Conservation (phyloP, 2,329 filamentous ascomycete species). For the Aspergillus floridensis region DNA sequence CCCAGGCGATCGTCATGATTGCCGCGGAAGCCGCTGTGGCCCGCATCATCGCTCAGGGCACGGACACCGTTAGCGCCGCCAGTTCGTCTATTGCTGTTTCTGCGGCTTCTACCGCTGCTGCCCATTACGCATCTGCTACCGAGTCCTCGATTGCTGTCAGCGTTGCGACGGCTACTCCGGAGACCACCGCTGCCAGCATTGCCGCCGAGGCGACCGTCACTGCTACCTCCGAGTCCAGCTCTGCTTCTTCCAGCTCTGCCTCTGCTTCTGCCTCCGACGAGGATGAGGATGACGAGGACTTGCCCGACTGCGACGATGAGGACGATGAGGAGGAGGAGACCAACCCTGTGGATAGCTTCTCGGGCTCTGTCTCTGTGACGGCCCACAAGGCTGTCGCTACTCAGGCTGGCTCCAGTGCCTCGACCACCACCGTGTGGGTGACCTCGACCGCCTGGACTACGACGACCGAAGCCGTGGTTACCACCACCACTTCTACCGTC, state of each 20-base stretch:
- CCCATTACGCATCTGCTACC: neutral
- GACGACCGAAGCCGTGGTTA: slow-evolving; percentile 6
- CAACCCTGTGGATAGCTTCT: neutral
- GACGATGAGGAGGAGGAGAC: neutral
- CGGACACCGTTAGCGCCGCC: neutral
- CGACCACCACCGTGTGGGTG: slow-evolving; percentile 6
- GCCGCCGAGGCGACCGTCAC: neutral
- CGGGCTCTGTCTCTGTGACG: neutral
- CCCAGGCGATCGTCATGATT: slow-evolving; percentile 62
- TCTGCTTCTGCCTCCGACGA: neutral
- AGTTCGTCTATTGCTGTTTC: neutral
- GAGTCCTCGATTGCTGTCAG: neutral
- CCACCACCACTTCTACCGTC: slow-evolving; percentile 9
- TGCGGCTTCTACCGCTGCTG: neutral
- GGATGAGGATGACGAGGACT: neutral
- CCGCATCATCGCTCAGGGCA: slow-evolving; percentile 48
- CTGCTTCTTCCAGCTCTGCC: neutral
- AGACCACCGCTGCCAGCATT: neutral
- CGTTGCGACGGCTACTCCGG: neutral
- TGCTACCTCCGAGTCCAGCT: neutral
- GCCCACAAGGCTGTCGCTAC: neutral
- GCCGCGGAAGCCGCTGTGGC: slow-evolving; percentile 60
- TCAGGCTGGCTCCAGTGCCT: neutral
- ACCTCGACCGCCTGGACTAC: slow-evolving; percentile 6
- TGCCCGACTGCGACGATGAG: neutral